Evolutionary conservation across 257 asterid genomes (phyloP), one percentile per base, ranked within the genome.

Genomic region (Lithospermum erythrorhizon): DNA sequence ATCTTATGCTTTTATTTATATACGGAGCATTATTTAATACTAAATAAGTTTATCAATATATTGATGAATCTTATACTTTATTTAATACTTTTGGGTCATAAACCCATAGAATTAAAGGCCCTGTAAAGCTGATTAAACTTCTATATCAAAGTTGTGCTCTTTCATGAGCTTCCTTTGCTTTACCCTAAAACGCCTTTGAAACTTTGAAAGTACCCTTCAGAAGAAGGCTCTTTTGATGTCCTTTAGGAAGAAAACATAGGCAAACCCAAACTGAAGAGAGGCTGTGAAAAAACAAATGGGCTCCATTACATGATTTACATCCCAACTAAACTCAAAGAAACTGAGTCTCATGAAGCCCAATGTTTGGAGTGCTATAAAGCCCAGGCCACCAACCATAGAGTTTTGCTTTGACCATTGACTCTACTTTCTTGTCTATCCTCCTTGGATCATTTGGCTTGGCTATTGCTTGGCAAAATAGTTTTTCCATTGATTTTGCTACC

Each of bases 301-400:
- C 78, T 91, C 98, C 98, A 91, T 88, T 16, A 91, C n/a, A n/a
- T n/a, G n/a, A n/a, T n/a, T n/a, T n/a, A n/a, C 95, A 53, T 91
- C 98, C 97, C 98, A 88, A 32, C 73, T 86, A 41, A 91, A 68
- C 60, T 91, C 98, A 96, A 96, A 91, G 52, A 88, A 86, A 0
- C 96, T 91, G 2, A 91, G 73, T 80, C 97, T 86, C 95, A 91
- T 84, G 25, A 88, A 86, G 77, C 95, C 95, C 85, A 88, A 9
- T 52, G 93, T 88, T 76, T 91, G 98, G 4, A 73, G 55, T 15
- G 68, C 62, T 35, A 84, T 25, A 65, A 79, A 78, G 80, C 95
- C 95, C 75, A 88, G 81, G 73, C 98, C 98, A 54, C n/a, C n/a
- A 72, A 69, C n/a, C n/a, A 58, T 86, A 88, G 3, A 91, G 75